Evolutionary conservation across 176 grass and related monocot species (phyloP).

Genomic region (Olyra latifolia): DNA sequence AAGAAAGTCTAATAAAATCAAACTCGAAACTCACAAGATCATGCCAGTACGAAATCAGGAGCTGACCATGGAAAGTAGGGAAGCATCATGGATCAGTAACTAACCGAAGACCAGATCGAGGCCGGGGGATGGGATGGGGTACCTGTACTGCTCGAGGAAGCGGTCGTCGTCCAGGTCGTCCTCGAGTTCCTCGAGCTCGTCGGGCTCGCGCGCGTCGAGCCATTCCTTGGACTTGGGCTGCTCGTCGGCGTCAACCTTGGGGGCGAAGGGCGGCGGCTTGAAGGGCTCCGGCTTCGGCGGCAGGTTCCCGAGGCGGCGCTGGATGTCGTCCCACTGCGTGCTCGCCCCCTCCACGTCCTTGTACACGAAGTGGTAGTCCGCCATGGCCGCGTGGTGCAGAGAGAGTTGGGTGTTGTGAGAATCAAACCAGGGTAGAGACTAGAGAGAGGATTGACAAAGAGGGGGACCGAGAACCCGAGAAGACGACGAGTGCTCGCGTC

Average conservation of each 20-base stretch:
- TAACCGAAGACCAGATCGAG: not conserved
- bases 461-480: too few relatives aligned
- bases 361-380: slow-evolving; percentile 97
- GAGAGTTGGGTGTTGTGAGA: not conserved
- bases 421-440: not conserved
- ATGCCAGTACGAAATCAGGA: not conserved
- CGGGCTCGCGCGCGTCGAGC: slow-evolving; percentile 68
- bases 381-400: slow-evolving; percentile 48
- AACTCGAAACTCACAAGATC: not conserved
- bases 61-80: not conserved
- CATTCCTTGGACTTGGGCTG: slow-evolving; percentile 77
- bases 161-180: slow-evolving; percentile 90
- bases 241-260: slow-evolving; percentile 64
- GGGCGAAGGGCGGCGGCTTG: slow-evolving; percentile 78
- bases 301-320: slow-evolving; percentile 86
- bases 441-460: too few relatives aligned
- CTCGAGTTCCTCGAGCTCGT: slow-evolving; percentile 93
- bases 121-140: not conserved
- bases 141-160: slow-evolving; percentile 98
- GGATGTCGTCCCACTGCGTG: slow-evolving; percentile 97
- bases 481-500: not conserved
- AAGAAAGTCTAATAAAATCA: not conserved
- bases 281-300: slow-evolving; percentile 79
- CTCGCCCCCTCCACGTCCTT: slow-evolving; percentile 90
- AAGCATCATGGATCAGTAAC: slow-evolving; percentile 15